Conservation (phyloP, 2,329 filamentous ascomycete species). For the Capronia americana region DNA sequence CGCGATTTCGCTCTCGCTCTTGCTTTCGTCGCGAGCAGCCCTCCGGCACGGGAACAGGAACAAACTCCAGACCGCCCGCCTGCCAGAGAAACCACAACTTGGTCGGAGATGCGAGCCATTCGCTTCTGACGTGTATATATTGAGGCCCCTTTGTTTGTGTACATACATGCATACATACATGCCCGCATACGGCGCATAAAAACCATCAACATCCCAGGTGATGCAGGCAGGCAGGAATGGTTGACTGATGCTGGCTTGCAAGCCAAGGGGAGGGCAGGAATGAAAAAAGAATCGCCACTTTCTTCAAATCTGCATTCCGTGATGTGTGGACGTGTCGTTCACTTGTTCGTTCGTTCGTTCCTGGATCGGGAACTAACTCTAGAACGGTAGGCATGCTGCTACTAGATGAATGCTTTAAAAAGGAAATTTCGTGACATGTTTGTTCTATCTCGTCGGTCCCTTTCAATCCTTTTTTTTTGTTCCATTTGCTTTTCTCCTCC, state of each 20-base stretch:
- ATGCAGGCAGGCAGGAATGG: background rate
- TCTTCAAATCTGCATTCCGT: background rate
- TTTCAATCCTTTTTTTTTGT: background rate
- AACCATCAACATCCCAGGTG: background rate
- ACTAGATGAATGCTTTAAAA: too few species aligned
- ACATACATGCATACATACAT: slow-evolving; percentile 1
- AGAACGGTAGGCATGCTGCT: too few species aligned
- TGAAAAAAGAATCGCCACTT: background rate
- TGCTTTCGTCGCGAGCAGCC: background rate
- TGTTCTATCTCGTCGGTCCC: background rate
- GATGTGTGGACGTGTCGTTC: background rate
- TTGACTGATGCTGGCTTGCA: background rate
- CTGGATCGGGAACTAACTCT: too few species aligned
- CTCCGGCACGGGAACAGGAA: background rate
- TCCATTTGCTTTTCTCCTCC: background rate
- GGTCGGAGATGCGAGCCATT: background rate
- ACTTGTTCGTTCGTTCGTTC: too few species aligned
- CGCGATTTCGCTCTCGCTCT: background rate
- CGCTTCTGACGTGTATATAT: slow-evolving; percentile 8
- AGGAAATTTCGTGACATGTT: too few species aligned
- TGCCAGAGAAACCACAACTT: background rate
- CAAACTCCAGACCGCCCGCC: background rate
- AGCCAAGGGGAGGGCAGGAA: background rate
- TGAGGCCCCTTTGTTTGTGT: background rate
- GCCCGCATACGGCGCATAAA: background rate